These are phyloP conservation scores for Jackrogersella multiformis DNA, from an alignment of 495 filamentous ascomycete genomes.

Conservation along the genomic window DNA sequence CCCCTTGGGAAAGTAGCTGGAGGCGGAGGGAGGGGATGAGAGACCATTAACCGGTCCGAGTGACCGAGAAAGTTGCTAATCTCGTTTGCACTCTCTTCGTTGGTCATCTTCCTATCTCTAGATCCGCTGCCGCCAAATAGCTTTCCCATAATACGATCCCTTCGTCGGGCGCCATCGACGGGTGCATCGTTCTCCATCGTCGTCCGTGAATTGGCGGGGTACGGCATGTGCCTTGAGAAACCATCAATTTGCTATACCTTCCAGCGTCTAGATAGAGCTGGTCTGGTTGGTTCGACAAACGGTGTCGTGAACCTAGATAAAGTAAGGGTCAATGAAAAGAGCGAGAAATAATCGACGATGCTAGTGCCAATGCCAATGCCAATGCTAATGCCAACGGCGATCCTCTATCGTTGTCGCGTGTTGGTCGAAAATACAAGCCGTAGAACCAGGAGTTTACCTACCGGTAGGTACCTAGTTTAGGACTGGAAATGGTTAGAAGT, in stretches of 20 bases:
- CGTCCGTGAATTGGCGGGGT: slow-evolving; percentile 31
- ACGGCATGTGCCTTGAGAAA: slow-evolving; percentile 30
- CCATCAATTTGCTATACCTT: slow-evolving; percentile 26
- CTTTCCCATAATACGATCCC: slow-evolving; percentile 61
- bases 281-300: not conserved
- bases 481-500: slow-evolving; percentile 10
- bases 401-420: slow-evolving; percentile 22
- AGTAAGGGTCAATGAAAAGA: not conserved
- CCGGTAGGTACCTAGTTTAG: too few relatives aligned
- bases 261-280: slow-evolving; percentile 11
- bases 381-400: not conserved
- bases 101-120: slow-evolving; percentile 53
- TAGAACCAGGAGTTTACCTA: not conserved
- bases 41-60: slow-evolving; percentile 52
- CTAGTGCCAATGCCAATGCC: not conserved
- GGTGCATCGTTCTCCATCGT: slow-evolving; percentile 58
- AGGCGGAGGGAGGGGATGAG: slow-evolving; percentile 48
- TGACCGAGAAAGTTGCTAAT: slow-evolving; percentile 58
- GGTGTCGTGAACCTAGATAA: not conserved
- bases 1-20: slow-evolving; percentile 40
- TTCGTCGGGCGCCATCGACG: slow-evolving; percentile 49
- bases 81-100: slow-evolving; percentile 50
- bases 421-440: slow-evolving; percentile 5
- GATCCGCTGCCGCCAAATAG: slow-evolving; percentile 50
- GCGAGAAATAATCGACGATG: too few relatives aligned